Evolutionary conservation across 2,329 filamentous ascomycete species (phyloP), one percentile per base, ranked within the genome.

Genomic region (Emergomyces pasteurianus): DNA sequence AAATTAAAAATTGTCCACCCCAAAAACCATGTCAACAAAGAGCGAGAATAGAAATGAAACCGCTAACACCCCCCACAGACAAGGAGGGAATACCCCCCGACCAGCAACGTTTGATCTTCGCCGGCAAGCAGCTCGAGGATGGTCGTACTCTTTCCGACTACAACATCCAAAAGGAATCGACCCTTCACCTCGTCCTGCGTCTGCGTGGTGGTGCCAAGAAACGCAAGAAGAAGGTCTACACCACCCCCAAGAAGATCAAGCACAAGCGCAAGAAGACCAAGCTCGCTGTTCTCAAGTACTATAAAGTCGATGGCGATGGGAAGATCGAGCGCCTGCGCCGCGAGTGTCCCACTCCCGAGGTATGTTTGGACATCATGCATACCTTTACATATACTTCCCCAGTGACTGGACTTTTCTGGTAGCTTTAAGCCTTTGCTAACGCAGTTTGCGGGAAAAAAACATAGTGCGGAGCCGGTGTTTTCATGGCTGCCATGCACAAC

Each of bases 211-310:
- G 92, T 80, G 92, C 81, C 78, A 99, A 99, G 91, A 96, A 97
- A 90, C 87, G 95, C 81, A 99, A 99, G 90, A 96, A 96, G 91
- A 99, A 99, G 92, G 94, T 99, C 72, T 99, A 99, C 89, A 97
- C 90, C 79, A 99, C 94, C 75, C 94, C 94, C 80, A 99, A 99
- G 92, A 99, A 99, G 91, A 99, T 99, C 89, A 99, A 99, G 94
- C 94, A 99, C 88, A 99, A 99, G 92, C 89, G 91, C 85, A 99
- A 97, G 91, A 99, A 99, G 92, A 96, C 89, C 87, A 99, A 99
- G 89, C 84, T 99, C 80, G 94, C 94, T 75, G 92, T 99, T 72
- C 92, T 99, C 80, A 99, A 99, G 88, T 99, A 99, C 90, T 99
- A 99, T 90, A 99, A 99, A 90, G 94, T 99, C 74, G 94, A 97